These are phyloP conservation scores for Xylaria castorea DNA, from an alignment of 495 filamentous ascomycete species.

Conservation along the genomic window DNA sequence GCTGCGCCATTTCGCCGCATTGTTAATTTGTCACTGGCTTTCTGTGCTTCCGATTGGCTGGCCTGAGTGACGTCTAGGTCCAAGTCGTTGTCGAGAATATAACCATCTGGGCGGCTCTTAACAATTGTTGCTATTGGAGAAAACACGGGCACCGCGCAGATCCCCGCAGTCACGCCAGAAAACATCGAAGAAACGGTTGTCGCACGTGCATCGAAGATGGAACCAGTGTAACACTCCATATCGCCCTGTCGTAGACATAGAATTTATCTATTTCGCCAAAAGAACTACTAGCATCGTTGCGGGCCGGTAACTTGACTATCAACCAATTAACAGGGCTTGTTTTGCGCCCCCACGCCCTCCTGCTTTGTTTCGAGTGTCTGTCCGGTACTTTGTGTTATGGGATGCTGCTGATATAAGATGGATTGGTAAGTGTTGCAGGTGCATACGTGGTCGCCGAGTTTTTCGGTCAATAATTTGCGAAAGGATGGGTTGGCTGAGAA, in stretches of 20 bases:
- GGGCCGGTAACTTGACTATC: not conserved
- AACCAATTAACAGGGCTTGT: not conserved
- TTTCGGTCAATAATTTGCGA: constrained; percentile 26
- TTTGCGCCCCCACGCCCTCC: constrained; percentile 5
- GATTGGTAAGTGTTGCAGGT: constrained; percentile 18
- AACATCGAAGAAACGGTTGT: not conserved
- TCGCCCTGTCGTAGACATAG: not conserved
- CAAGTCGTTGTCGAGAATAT: not conserved
- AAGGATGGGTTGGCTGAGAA: constrained; percentile 21
- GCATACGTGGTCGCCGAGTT: constrained; percentile 25
- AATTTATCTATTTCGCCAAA: not conserved
- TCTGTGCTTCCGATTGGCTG: not conserved
- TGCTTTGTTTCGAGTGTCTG: constrained; percentile 18
- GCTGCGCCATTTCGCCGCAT: constrained; percentile 2
- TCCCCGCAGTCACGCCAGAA: not conserved
- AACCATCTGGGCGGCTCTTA: not conserved
- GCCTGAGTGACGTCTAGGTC: too few relatives aligned
- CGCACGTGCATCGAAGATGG: constrained; percentile 1
- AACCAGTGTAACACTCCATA: not conserved
- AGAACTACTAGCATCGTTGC: not conserved
- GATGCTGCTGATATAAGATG: constrained; percentile 20
- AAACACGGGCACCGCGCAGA: not conserved
- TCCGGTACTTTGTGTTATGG: constrained; percentile 11
- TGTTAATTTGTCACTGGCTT: not conserved
- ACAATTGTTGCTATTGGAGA: not conserved